A percentile compares a stretch with the other conserved stretches of the same genome.
Evolutionary conservation across 768 basidiomycete species (phyloP).

Genomic region (Trametopsis cervina): DNA sequence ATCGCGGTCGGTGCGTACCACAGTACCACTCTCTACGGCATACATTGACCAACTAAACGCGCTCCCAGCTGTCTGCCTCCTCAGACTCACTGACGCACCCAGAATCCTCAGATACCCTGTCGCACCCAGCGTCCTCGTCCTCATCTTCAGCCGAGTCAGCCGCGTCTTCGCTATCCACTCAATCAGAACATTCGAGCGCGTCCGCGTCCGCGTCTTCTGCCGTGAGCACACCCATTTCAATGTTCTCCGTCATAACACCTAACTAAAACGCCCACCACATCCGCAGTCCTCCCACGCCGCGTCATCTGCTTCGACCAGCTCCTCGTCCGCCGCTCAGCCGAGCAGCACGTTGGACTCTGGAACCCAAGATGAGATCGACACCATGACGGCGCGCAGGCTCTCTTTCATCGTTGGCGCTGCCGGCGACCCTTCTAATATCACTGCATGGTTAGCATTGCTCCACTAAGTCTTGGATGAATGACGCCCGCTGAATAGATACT

Average conservation of each 20-base stretch:
- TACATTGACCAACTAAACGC: too few species aligned
- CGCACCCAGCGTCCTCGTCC: too few species aligned
- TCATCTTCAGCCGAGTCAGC: too few species aligned
- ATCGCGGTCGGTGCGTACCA: too few species aligned
- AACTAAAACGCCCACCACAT: background rate
- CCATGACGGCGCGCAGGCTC: conserved; percentile 32
- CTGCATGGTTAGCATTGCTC: conserved; percentile 24
- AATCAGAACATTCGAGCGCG: too few species aligned
- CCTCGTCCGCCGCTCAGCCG: background rate
- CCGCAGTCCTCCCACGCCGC: background rate
- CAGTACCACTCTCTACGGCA: too few species aligned
- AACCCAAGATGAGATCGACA: conserved; percentile 24
- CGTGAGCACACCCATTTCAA: background rate
- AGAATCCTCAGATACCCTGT: too few species aligned
- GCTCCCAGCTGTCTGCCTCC: too few species aligned
- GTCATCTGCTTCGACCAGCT: background rate
- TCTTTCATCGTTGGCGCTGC: conserved; percentile 33
- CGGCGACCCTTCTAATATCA: conserved; percentile 23
- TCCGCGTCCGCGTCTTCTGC: too few species aligned
- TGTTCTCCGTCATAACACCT: background rate
- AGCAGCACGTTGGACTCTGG: background rate
- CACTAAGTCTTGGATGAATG: background rate
- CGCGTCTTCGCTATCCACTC: too few species aligned
- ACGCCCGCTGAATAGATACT: background rate
- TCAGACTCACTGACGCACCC: too few species aligned